Base-by-base conservation (phyloP, 306 rosid genomes). In the Sicyos edulis region DNA sequence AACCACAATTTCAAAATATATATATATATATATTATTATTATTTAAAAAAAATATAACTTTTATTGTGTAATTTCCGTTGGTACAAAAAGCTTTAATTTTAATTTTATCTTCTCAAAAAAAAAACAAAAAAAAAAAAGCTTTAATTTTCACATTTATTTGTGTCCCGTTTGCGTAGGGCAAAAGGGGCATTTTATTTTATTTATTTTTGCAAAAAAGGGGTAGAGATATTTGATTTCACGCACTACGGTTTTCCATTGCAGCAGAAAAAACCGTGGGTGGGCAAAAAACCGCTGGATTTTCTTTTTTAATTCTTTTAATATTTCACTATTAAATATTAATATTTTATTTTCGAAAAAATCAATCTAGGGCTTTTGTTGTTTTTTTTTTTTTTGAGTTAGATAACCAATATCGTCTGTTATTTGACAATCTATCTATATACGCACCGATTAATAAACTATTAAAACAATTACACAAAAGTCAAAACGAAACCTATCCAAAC, bases 321-420 rank as follows among this genome's bases (percentile, higher is more conserved):
- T 42, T 42, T 42, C 11, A 7, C 5, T 42, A 42, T 8, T 42
- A 42, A 32, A 32, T 32, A 32, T 32, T 32, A 32, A 32, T 32
- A 3, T 32, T 40, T 6, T 6, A 40, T 40, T 40, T 40, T 42
- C 2, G 47, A 42, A 42, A 42, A 42, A 8, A 6, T 9, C 47
- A 42, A 42, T 42, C 2, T 0, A 42, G 47, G 47, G 47, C 12
- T 10, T 4, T 20, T 10, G 29, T 19, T 32, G 1, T 5, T 8
- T 16, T 63, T 8, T n/a, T 4, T 5, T 8, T 16, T 63, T 8
- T n/a, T 4, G 70, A 37, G 70, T 63, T 63, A n/a, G 70, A 37
- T 63, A 63, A 63, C 70, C 70, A 63, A 63, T 63, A 63, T n/a
- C 2, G 26, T 63, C 51, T 17, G 70, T 10, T 63, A 17, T 17